Conservation (phyloP, 2,329 filamentous ascomycete genomes). For the Blastomyces silverae region DNA sequence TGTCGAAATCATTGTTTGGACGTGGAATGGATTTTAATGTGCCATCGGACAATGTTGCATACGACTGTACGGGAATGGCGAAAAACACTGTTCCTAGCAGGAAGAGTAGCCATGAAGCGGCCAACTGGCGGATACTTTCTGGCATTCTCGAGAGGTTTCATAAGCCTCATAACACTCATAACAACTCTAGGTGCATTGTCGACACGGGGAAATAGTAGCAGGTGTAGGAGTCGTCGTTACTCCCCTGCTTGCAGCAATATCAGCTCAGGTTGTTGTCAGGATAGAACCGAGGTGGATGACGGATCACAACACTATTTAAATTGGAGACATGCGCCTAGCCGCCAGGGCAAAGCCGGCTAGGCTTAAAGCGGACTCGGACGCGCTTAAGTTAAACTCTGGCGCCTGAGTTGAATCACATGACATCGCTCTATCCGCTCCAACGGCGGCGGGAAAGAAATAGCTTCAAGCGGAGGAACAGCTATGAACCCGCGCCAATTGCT, state of each 20-base stretch:
- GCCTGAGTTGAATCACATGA: background rate
- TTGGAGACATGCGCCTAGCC: background rate
- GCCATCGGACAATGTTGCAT: slow-evolving; percentile 63
- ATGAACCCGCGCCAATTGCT: background rate
- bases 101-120: slow-evolving; percentile 11
- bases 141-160: slow-evolving; percentile 1
- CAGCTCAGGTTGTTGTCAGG: background rate
- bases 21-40: slow-evolving; percentile 65
- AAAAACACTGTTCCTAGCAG: slow-evolving; percentile 28
- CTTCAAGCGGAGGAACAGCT: background rate
- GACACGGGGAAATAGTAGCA: background rate
- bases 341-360: background rate
- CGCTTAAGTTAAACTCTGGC: background rate
- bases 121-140: background rate
- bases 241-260: background rate
- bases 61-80: slow-evolving; percentile 37
- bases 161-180: background rate
- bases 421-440: background rate
- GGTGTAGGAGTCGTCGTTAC: too few relatives aligned
- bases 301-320: background rate
- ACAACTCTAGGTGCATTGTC: slow-evolving; percentile 1
- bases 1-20: slow-evolving; percentile 71
- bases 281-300: background rate
- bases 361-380: background rate
- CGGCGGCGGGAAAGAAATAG: background rate